Evolutionary conservation across 805 yeast genomes (phyloP).

Genomic region (Tetrapisispora phaffii): DNA sequence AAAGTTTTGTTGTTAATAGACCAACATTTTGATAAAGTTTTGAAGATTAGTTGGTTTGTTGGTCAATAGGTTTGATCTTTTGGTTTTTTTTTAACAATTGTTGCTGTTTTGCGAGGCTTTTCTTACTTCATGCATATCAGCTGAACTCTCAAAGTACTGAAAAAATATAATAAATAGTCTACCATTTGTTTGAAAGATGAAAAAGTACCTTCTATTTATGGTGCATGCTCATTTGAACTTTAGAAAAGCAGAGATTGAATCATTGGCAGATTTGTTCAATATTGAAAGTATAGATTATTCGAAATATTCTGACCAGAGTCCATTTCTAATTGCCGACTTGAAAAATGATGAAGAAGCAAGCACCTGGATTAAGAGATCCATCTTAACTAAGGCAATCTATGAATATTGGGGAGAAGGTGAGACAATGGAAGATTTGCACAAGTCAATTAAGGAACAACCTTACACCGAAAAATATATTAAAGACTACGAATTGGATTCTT

Average conservation of each 20-base stretch:
- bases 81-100: no score
- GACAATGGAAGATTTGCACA: slow-evolving; percentile 48
- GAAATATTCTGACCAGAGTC: slow-evolving; percentile 46
- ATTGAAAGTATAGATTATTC: slow-evolving; percentile 48
- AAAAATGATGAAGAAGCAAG: slow-evolving; percentile 59
- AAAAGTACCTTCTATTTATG: slow-evolving; percentile 61
- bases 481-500: slow-evolving; percentile 38
- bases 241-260: slow-evolving; percentile 72
- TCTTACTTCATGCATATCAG: no score
- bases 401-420: slow-evolving; percentile 71
- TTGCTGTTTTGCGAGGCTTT: no score
- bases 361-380: slow-evolving; percentile 53
- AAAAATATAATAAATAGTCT: no score
- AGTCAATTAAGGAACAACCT: slow-evolving; percentile 28
- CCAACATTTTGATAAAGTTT: no score
- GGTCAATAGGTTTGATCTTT: no score
- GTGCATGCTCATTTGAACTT: slow-evolving; percentile 79
- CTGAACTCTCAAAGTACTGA: no score
- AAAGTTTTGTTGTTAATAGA: no score
- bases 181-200: slow-evolving; percentile 2
- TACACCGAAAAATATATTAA: slow-evolving; percentile 12
- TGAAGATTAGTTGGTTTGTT: no score
- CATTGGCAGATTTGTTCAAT: slow-evolving; percentile 59
- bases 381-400: slow-evolving; percentile 66
- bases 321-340: slow-evolving; percentile 63